phyloP scores from a whole-genome alignment of 495 filamentous ascomycete species.

The Penicillium riverlandense region DNA sequence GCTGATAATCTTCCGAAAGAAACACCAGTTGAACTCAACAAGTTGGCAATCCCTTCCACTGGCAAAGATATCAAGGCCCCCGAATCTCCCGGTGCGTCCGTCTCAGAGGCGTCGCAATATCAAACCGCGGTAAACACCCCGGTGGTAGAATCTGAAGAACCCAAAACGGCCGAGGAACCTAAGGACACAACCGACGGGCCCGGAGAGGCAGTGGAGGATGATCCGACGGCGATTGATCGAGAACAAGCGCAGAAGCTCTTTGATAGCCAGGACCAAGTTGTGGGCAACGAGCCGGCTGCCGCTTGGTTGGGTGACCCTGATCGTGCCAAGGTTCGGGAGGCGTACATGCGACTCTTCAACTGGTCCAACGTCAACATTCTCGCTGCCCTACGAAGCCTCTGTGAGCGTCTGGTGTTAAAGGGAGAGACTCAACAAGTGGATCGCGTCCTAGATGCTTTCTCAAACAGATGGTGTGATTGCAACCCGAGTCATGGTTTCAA shows the following conservation, averaged over 20 bases:
- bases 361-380: conserved; percentile 80
- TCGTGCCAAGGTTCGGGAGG: conserved; percentile 60
- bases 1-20: conserved; percentile 13
- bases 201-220: conserved; percentile 17
- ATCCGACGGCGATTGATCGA: conserved; percentile 50
- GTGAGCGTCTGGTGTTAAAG: conserved; percentile 72
- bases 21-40: conserved; percentile 17
- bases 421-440: conserved; percentile 97
- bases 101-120: conserved; percentile 36
- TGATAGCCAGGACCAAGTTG: conserved; percentile 75
- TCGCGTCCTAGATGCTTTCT: conserved; percentile 82
- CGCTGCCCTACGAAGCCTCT: conserved; percentile 69
- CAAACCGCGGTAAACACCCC: conserved; percentile 43
- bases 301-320: conserved; percentile 78
- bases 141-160: conserved; percentile 24
- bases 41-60: conserved; percentile 6
- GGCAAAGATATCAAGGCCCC: conserved; percentile 7
- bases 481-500: conserved; percentile 96
- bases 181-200: conserved; percentile 15
- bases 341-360: conserved; percentile 90
- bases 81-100: conserved; percentile 27
- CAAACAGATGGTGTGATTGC: conserved; percentile 85
- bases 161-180: conserved; percentile 9
- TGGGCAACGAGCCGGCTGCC: conserved; percentile 69
- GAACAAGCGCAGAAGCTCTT: conserved; percentile 76